Evolutionary conservation across 805 yeast species (phyloP).

Genomic region (Metschnikowia gruessii): DNA sequence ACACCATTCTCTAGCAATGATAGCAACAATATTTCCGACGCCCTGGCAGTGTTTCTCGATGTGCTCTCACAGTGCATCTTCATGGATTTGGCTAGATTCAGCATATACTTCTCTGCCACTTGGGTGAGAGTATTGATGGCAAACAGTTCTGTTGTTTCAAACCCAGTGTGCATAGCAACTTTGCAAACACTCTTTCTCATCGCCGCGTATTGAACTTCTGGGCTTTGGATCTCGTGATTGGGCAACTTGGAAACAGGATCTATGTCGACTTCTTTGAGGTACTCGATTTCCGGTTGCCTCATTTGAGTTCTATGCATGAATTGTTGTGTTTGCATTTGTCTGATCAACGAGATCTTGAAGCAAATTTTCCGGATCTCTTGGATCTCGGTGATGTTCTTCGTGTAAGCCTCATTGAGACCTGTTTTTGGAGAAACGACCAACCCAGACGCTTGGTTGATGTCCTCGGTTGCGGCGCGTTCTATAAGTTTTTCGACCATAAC

Average conservation of each 20-base stretch:
- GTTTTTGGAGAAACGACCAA: slow-evolving; percentile 38
- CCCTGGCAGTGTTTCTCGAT: slow-evolving; percentile 41
- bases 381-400: slow-evolving; percentile 69
- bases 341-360: slow-evolving; percentile 79
- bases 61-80: slow-evolving; percentile 68
- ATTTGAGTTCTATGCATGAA: slow-evolving; percentile 71
- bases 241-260: slow-evolving; percentile 75
- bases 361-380: slow-evolving; percentile 87
- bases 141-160: slow-evolving; percentile 73
- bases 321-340: slow-evolving; percentile 86
- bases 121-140: slow-evolving; percentile 82
- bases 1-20: slow-evolving; percentile 85
- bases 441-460: slow-evolving; percentile 24
- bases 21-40: slow-evolving; percentile 50
- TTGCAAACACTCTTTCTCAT: slow-evolving; percentile 71
- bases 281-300: slow-evolving; percentile 63
- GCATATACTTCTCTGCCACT: slow-evolving; percentile 75
- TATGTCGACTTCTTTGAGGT: slow-evolving; percentile 66
- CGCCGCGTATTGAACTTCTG: slow-evolving; percentile 61
- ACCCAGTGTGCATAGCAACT: slow-evolving; percentile 87
- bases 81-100: slow-evolving; percentile 68
- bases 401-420: slow-evolving; percentile 61
- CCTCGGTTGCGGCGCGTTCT: slow-evolving; percentile 26
- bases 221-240: slow-evolving; percentile 61
- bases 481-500: slow-evolving; percentile 35